phyloP scores from a whole-genome alignment of 192 early-diverging fungal genomes.

The Chytriomyces sp. region DNA sequence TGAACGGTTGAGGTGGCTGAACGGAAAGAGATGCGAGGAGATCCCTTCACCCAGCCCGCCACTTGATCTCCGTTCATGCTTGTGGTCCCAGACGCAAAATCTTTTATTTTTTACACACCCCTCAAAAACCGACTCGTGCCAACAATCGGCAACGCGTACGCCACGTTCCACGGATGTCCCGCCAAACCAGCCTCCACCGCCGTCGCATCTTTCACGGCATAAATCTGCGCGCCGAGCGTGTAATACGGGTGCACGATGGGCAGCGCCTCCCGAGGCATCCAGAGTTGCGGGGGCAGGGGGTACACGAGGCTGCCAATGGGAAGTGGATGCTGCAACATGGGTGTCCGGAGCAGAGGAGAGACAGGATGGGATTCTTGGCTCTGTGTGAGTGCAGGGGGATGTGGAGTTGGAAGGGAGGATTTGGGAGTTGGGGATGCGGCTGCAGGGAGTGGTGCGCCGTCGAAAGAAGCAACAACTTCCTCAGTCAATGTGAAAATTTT shows the following conservation, averaged over 20 bases:
- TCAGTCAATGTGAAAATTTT: background rate
- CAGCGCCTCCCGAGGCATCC: background rate
- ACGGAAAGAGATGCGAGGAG: too few species aligned
- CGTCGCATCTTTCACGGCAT: background rate
- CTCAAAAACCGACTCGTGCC: slow-evolving; percentile 5
- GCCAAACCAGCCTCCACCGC: background rate
- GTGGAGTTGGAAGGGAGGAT: background rate
- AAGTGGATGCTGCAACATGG: too few species aligned
- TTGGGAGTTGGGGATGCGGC: background rate
- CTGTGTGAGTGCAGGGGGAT: too few species aligned
- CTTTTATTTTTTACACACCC: too few species aligned
- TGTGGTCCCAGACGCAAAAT: too few species aligned
- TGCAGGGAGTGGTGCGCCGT: background rate
- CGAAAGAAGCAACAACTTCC: background rate
- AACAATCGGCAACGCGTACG: slow-evolving; percentile 6
- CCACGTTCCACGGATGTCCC: slow-evolving; percentile 5
- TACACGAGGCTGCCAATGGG: background rate
- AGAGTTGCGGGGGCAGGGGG: slow-evolving; percentile 20
- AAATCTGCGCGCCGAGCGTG: background rate
- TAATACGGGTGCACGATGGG: background rate
- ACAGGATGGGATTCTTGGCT: too few species aligned
- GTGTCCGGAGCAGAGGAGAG: too few species aligned
- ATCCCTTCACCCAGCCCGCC: too few species aligned
- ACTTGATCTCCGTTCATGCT: too few species aligned
- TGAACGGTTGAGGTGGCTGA: too few species aligned